A percentile compares a stretch with the other conserved stretches of the same genome.
These are phyloP conservation scores for Naganishia onofrii DNA, from an alignment of 768 basidiomycete genomes.

Conservation along the genomic window DNA sequence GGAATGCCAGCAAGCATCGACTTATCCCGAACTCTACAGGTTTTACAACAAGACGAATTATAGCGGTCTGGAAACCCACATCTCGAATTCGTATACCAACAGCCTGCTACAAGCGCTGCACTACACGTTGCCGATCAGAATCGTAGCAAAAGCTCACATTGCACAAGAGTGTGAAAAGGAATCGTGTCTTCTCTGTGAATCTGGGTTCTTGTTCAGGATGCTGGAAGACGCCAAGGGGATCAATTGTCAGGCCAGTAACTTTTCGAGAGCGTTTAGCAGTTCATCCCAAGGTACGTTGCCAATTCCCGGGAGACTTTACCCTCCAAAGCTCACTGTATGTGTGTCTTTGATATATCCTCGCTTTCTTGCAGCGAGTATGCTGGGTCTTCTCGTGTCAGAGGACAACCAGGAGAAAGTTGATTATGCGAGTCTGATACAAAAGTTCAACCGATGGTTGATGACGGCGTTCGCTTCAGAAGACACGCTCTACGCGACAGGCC, in stretches of 20 bases:
- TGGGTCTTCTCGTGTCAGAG: constrained; percentile 86
- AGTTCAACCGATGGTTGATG: constrained; percentile 88
- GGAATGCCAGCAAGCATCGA: neutral
- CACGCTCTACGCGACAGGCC: constrained; percentile 37
- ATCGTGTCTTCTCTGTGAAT: constrained; percentile 89
- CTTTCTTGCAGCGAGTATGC: constrained; percentile 59
- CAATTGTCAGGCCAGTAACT: constrained; percentile 96
- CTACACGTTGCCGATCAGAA: constrained; percentile 72
- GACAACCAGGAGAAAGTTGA: constrained; percentile 69
- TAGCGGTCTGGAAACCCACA: constrained; percentile 94
- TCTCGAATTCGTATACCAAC: constrained; percentile 95
- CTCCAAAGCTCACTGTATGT: neutral
- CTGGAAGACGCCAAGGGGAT: constrained; percentile 88
- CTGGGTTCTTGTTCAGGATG: constrained; percentile 93
- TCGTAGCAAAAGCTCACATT: constrained; percentile 85
- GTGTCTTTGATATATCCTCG: neutral
- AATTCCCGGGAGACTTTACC: neutral
- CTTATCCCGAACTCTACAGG: constrained; percentile 53
- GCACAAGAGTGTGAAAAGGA: constrained; percentile 82
- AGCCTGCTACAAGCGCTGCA: constrained; percentile 84
- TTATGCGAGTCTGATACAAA: constrained; percentile 85
- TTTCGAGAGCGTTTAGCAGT: constrained; percentile 87
- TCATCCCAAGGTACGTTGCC: constrained; percentile 70
- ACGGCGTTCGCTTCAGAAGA: constrained; percentile 67
- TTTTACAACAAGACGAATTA: constrained; percentile 89